phyloP scores from a whole-genome alignment of 2,329 filamentous ascomycete species.

The Trichophyton schoenleinii region DNA sequence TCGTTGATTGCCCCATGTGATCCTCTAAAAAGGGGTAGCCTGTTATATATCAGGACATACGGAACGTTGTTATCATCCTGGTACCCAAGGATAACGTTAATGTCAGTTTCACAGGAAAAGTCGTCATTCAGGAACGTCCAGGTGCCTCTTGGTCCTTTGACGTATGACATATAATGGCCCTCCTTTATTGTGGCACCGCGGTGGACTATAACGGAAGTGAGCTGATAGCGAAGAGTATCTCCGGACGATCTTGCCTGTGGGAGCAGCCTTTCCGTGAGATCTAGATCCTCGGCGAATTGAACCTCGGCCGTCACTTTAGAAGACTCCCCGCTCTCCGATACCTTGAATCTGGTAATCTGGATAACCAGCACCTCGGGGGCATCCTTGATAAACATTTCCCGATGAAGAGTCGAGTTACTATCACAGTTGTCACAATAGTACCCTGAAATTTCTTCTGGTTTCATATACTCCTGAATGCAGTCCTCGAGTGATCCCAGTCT shows the following conservation, averaged over 20 bases:
- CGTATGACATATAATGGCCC: slow-evolving; percentile 10
- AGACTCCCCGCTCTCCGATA: not conserved
- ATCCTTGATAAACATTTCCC: slow-evolving; percentile 8
- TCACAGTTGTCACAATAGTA: slow-evolving; percentile 5
- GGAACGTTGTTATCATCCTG: not conserved
- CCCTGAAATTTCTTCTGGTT: not conserved
- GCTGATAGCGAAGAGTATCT: slow-evolving; percentile 8
- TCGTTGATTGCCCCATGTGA: not conserved
- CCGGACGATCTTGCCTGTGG: not conserved
- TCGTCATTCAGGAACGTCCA: slow-evolving; percentile 9
- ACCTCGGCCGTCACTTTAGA: slow-evolving; percentile 2
- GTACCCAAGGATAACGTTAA: not conserved
- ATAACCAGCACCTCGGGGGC: slow-evolving; percentile 13
- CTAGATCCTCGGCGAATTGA: slow-evolving; percentile 8
- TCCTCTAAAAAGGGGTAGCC: not conserved
- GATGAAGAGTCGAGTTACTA: not conserved
- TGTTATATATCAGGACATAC: slow-evolving; percentile 9
- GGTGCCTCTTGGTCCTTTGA: slow-evolving; percentile 6
- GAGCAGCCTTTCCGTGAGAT: slow-evolving; percentile 9
- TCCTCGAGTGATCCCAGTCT: not conserved
- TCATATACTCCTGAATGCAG: slow-evolving; percentile 1
- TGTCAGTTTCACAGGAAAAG: not conserved
- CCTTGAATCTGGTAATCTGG: slow-evolving; percentile 8
- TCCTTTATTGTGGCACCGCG: not conserved
- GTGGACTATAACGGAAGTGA: slow-evolving; percentile 9